Conservation (phyloP, 495 filamentous ascomycete species). For the Ramalina intermedia region DNA sequence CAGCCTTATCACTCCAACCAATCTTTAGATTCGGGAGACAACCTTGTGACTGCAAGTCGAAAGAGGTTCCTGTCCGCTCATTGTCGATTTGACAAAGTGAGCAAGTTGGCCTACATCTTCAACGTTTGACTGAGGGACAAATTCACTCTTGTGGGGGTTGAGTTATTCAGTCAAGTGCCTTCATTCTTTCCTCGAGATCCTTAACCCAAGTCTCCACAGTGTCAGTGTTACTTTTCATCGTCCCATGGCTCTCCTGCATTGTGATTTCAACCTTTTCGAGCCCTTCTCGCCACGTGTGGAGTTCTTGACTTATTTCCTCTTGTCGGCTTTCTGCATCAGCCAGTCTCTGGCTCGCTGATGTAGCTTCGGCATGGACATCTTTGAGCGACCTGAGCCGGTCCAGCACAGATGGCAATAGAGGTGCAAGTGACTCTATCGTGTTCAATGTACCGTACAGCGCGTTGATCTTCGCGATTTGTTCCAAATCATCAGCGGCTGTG, state of each 20-base stretch:
- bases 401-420: conserved; percentile 70
- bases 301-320: conserved; percentile 66
- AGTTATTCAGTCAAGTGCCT: conserved; percentile 22
- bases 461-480: conserved; percentile 74
- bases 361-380: conserved; percentile 75
- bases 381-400: conserved; percentile 74
- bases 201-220: conserved; percentile 80
- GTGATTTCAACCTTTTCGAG: conserved; percentile 64
- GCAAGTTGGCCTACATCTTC: no score
- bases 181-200: conserved; percentile 65
- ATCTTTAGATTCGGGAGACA: no score
- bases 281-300: conserved; percentile 74
- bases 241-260: conserved; percentile 50
- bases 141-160: background rate
- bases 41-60: no score
- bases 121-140: background rate
- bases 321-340: conserved; percentile 65
- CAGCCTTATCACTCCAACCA: no score
- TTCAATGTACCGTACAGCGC: conserved; percentile 80
- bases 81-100: no score
- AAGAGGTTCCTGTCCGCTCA: no score
- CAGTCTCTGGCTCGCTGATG: conserved; percentile 65
- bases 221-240: conserved; percentile 63
- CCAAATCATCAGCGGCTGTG: conserved; percentile 19
- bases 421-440: conserved; percentile 75